Conservation (phyloP, 768 basidiomycete species). For the Leccinum imitatum region DNA sequence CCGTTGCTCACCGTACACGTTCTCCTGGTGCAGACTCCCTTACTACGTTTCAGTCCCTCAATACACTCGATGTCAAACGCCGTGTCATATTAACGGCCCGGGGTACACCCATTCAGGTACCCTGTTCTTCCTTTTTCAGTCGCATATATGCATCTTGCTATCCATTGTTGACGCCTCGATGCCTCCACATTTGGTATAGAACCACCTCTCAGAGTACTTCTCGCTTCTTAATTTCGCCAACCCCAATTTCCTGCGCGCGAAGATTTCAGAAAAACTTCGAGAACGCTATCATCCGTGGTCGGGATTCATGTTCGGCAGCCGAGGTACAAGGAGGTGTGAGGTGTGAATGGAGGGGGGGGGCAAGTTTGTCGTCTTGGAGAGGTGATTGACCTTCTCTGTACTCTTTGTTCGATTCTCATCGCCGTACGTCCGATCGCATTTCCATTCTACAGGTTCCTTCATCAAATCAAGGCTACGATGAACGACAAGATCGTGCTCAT, state of each 20-base stretch:
- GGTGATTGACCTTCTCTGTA: slow-evolving; percentile 44
- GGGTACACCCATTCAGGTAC: slow-evolving; percentile 88
- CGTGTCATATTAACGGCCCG: slow-evolving; percentile 78
- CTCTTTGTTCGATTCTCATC: not conserved
- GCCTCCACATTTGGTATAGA: slow-evolving; percentile 43
- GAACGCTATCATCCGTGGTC: slow-evolving; percentile 84
- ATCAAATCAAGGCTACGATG: slow-evolving; percentile 76
- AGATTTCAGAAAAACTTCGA: slow-evolving; percentile 97
- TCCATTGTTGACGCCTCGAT: not conserved
- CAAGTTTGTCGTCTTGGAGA: slow-evolving; percentile 90
- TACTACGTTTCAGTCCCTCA: slow-evolving; percentile 78
- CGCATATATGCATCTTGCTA: slow-evolving; percentile 6
- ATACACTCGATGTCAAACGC: slow-evolving; percentile 78
- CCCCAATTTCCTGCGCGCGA: slow-evolving; percentile 83
- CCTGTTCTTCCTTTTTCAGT: not conserved
- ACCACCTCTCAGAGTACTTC: slow-evolving; percentile 93
- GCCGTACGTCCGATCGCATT: not conserved
- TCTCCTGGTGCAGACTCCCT: slow-evolving; percentile 59
- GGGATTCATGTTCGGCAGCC: slow-evolving; percentile 84
- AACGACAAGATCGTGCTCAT: slow-evolving; percentile 96
- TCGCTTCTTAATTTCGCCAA: slow-evolving; percentile 92
- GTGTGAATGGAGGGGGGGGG: slow-evolving; percentile 73
- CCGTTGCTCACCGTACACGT: not conserved
- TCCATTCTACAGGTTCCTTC: slow-evolving; percentile 63
- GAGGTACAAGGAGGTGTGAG: slow-evolving; percentile 64